Base-by-base conservation (phyloP, 768 basidiomycete species). In the Glaciozyma martinii region DNA sequence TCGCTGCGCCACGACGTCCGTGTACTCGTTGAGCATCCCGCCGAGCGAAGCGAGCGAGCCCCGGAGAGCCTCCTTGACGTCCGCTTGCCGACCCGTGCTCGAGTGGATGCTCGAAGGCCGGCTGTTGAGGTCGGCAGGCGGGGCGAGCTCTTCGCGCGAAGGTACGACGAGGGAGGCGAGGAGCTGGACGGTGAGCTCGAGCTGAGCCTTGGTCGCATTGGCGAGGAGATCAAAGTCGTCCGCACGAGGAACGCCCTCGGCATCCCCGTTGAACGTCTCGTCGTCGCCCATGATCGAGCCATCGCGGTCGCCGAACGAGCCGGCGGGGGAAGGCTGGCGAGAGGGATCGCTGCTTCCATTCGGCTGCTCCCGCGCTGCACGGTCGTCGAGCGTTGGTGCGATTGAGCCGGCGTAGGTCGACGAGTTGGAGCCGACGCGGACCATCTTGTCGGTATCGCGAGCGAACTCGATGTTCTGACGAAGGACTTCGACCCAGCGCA, bases 401-500 rank as follows among this genome's bases (percentile, higher is more conserved):
- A 64, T n/a, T 12, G 62, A 64, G 23, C 56, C 23, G 23, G 62
- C 59, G 52, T 57, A 67, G 16, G 25, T 42, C 21, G 60, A 40
- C 37, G 40, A 42, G 12, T 44, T 6, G 13, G 50, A 40, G 50
- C 44, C 47, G 16, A 15, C 29, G 23, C 60, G 61, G 10, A 18
- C 43, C 16, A 18, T 23, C 13, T 5, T 25, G 30, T 19, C n/a
- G 29, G 15, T 40, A 13, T 30, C 60, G 27, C 25, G 32, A 16
- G 67, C 69, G 50, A 49, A 86, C 40, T 90, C 88, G 64, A 91
- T 86, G 66, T 84, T 86, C 73, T 82, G 82, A 23, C 78, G 76
- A 55, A 97, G 82, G 0, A 86, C 87, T 63, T 86, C 84, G 3
- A 84, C 83, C 93, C 93, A 97, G 16, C 92, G 81, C 6, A 86